Conservation (phyloP, 768 basidiomycete genomes). For the Russula vinacea region DNA sequence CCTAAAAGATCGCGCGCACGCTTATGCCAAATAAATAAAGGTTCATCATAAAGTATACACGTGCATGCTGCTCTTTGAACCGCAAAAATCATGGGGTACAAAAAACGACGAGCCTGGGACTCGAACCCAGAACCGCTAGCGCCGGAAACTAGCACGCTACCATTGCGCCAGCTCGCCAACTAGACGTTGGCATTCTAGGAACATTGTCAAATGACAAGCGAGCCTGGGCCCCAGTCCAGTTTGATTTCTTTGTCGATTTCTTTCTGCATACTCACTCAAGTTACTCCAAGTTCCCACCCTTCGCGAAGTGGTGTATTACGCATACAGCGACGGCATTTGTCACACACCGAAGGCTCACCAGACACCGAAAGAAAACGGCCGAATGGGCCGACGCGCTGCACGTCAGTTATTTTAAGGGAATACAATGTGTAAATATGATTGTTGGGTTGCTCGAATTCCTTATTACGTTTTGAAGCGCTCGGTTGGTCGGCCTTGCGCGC, state of each 20-base stretch:
- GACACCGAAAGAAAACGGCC: background rate
- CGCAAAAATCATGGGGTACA: slow-evolving; percentile 28
- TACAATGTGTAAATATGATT: background rate
- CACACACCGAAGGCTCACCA: background rate
- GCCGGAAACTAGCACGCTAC: slow-evolving; percentile 65
- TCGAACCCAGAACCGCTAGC: slow-evolving; percentile 64
- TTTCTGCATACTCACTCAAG: too few species aligned
- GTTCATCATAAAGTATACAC: background rate
- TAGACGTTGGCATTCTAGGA: background rate
- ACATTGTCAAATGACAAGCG: background rate
- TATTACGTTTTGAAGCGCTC: too few species aligned
- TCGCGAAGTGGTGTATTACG: background rate
- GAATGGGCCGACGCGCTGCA: background rate
- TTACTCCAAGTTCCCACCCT: too few species aligned
- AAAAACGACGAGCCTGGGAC: slow-evolving; percentile 54
- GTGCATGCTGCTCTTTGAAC: background rate
- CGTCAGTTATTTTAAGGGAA: background rate
- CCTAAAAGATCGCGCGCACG: background rate
- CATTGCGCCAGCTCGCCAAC: slow-evolving; percentile 59
- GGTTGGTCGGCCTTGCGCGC: background rate
- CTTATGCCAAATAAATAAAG: background rate
- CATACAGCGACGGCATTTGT: background rate
- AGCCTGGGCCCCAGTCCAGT: background rate
- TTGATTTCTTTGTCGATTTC: too few species aligned
- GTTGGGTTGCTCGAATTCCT: too few species aligned